These are phyloP conservation scores for Ceratobasidium sp. DNA, from an alignment of 1,284 basidiomycete species.

Conservation along the genomic window DNA sequence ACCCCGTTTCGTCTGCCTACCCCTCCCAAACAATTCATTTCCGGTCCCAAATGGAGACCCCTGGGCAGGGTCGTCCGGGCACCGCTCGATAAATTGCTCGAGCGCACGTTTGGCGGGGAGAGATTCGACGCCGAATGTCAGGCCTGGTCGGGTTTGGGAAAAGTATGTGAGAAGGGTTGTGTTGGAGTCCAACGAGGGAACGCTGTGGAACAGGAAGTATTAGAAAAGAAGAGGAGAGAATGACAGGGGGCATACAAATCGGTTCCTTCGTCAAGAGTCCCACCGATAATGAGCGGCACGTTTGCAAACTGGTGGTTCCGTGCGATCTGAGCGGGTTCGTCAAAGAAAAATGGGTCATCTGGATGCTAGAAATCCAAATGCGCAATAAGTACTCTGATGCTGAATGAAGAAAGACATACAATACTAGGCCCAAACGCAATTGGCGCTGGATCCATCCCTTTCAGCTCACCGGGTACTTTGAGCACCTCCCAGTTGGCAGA, in stretches of 20 bases:
- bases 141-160: conserved; percentile 30
- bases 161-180: conserved; percentile 14
- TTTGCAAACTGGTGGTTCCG: conserved; percentile 53
- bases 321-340: conserved; percentile 55
- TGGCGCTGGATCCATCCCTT: conserved; percentile 36
- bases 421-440: conserved; percentile 35
- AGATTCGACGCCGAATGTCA: conserved; percentile 31
- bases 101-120: conserved; percentile 33
- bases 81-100: conserved; percentile 60
- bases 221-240: neutral
- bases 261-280: conserved; percentile 52
- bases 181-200: conserved; percentile 7
- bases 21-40: conserved; percentile 65
- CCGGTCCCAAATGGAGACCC: conserved; percentile 68
- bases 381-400: neutral
- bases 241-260: conserved; percentile 39
- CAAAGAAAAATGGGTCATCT: conserved; percentile 40
- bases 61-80: conserved; percentile 64
- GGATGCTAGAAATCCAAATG: conserved; percentile 14
- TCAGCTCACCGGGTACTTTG: conserved; percentile 24
- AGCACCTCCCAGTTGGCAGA: conserved; percentile 31
- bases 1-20: conserved; percentile 61
- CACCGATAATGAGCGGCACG: conserved; percentile 58
- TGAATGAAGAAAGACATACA: conserved; percentile 13
- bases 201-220: conserved; percentile 1